Evolutionary conservation across 495 filamentous ascomycete species (phyloP), one percentile per base, ranked within the genome.

Genomic region (Parachaetomium inaequale): DNA sequence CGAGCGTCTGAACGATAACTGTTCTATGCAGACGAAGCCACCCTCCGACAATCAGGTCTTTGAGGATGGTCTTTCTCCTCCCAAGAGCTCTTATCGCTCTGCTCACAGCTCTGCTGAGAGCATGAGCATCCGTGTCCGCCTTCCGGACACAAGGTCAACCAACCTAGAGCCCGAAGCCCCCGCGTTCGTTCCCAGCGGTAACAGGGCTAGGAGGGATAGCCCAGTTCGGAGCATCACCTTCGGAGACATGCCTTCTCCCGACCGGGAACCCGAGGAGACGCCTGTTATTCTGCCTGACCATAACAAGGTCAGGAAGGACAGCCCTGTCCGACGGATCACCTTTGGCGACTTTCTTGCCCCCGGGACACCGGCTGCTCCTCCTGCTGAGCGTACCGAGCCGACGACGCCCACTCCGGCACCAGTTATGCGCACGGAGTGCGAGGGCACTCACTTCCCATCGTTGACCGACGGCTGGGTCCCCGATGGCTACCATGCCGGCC

Each of bases 11-110:
- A 34, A 32, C 17, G 40, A 7, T 4, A 10, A 32, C 17, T 21
- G 15, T 2, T 40, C 38, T 17, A 5, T 40, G 40, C 51, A 55
- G 12, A 55, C 59, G 3, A 62, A 62, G 51, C 59, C 51, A 7
- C 59, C 59, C 2, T 62, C 51, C 5, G 59, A 55, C 2, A 51
- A 45, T 2, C 51, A 26, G 40, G 50, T 15, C 17, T 47, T 62
- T 1, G 21, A 28, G 11, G 51, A 25, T 12, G 3, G 3, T 6
- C 4, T 3, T 1, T 32, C 19, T 2, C 7, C 21, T n/a, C 7
- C 21, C 53, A 14, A 8, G 34, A n/a, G 52, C 23, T 12, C 34
- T 15, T 19, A 23, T 17, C 42, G 19, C n/a, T 15, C 62, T 8
- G 2, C 49, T 15, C 47, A 51, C 25, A 59, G 38, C 49, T 3